Evolutionary conservation across 2,329 filamentous ascomycete species (phyloP).

Genomic region (Tetracladium maxilliforme): DNA sequence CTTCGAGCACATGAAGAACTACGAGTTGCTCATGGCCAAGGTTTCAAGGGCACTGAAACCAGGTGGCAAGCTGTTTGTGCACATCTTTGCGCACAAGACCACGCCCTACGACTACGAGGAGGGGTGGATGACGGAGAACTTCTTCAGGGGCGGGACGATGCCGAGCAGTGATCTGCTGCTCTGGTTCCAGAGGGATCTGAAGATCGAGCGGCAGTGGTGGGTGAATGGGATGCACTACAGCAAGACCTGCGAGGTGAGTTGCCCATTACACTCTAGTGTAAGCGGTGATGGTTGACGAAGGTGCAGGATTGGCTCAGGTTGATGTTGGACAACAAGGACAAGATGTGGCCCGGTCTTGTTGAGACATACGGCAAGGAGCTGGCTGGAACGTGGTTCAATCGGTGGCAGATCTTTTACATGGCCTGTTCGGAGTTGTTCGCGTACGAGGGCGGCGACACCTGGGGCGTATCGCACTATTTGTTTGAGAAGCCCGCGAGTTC

Average conservation of each 20-base stretch:
- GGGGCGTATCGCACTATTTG: slow-evolving; percentile 53
- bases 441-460: slow-evolving; percentile 48
- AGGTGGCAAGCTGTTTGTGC: slow-evolving; percentile 52
- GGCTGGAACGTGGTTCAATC: slow-evolving; percentile 47
- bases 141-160: slow-evolving; percentile 64
- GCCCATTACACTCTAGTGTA: slow-evolving; percentile 1
- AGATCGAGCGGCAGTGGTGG: slow-evolving; percentile 53
- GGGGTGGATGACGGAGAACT: slow-evolving; percentile 62
- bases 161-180: slow-evolving; percentile 49
- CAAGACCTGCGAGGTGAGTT: slow-evolving; percentile 48
- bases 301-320: slow-evolving; percentile 43
- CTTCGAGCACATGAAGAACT: slow-evolving; percentile 69
- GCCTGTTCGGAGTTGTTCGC: slow-evolving; percentile 57
- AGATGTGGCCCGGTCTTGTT: slow-evolving; percentile 47
- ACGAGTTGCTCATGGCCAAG: slow-evolving; percentile 51
- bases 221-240: slow-evolving; percentile 54
- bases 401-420: slow-evolving; percentile 62
- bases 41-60: slow-evolving; percentile 42
- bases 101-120: slow-evolving; percentile 58
- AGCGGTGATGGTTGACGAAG: not conserved
- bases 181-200: slow-evolving; percentile 50
- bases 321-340: slow-evolving; percentile 40
- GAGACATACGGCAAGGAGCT: slow-evolving; percentile 50
- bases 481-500: slow-evolving; percentile 37
- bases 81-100: slow-evolving; percentile 49